Evolutionary conservation across 1,284 basidiomycete species (phyloP).

Genomic region (Ustilago trichophora): DNA sequence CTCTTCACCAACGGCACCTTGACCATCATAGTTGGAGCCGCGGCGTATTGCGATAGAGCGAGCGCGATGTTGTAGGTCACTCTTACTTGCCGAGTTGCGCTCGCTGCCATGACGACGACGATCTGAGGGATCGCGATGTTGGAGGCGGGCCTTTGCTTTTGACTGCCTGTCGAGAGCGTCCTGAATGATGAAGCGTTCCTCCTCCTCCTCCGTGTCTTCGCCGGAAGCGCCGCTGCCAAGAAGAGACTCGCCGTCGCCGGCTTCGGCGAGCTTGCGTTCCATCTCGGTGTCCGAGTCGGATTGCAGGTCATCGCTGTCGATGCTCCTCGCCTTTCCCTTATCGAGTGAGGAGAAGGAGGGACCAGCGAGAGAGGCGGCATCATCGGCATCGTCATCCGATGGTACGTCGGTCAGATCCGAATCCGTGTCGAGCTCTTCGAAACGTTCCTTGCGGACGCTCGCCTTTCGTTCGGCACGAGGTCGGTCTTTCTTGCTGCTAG

Average conservation of each 20-base stretch:
- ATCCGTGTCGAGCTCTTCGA: conserved; percentile 53
- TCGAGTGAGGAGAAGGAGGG: conserved; percentile 21
- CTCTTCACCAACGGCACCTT: conserved; percentile 23
- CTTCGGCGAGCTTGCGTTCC: conserved; percentile 62
- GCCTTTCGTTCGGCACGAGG: conserved; percentile 52
- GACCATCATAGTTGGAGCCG: background rate
- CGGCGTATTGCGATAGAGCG: conserved; percentile 29
- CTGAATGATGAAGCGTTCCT: conserved; percentile 61
- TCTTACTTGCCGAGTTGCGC: conserved; percentile 32
- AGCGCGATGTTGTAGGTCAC: conserved; percentile 39
- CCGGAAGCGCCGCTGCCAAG: conserved; percentile 61
- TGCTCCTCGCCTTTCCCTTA: conserved; percentile 44
- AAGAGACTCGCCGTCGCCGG: conserved; percentile 62
- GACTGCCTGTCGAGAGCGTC: conserved; percentile 53
- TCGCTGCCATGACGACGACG: conserved; percentile 29
- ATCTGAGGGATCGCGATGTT: conserved; percentile 32
- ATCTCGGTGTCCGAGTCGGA: conserved; percentile 60
- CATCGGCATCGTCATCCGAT: conserved; percentile 33
- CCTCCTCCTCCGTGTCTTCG: conserved; percentile 58
- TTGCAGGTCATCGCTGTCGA: conserved; percentile 31
- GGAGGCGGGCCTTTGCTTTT: conserved; percentile 30
- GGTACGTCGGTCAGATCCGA: conserved; percentile 49
- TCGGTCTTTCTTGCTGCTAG: conserved; percentile 48
- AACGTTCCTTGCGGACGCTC: conserved; percentile 54
- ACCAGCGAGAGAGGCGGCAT: conserved; percentile 7